These are phyloP conservation scores for Fusarium newnesense DNA, from an alignment of 2,329 filamentous ascomycete genomes.

Conservation along the genomic window DNA sequence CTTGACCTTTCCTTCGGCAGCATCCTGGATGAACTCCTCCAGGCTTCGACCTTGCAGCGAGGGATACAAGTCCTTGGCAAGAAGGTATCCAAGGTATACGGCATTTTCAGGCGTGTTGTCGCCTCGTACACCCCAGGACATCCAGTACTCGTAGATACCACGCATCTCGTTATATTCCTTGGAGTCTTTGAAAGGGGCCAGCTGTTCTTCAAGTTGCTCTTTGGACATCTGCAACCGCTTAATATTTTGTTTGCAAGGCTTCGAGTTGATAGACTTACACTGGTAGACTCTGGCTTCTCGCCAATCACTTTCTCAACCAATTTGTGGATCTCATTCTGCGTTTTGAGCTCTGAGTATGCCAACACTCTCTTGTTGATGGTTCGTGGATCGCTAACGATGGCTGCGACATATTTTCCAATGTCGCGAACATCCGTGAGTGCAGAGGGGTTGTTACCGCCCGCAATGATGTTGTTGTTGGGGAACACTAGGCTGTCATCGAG, in stretches of 20 bases:
- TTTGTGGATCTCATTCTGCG: conserved; percentile 2
- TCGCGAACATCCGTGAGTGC: neutral
- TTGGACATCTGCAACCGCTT: neutral
- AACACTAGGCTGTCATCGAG: neutral
- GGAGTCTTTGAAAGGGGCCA: neutral
- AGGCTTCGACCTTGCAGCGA: neutral
- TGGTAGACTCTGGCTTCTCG: conserved; percentile 7
- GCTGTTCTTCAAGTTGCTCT: neutral
- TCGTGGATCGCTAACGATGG: neutral
- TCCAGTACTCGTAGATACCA: conserved; percentile 4
- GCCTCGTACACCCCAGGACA: conserved; percentile 13
- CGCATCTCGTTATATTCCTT: neutral
- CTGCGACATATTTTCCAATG: conserved; percentile 7
- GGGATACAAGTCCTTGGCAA: conserved; percentile 12
- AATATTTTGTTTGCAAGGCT: accelerated
- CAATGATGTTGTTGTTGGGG: conserved; percentile 8
- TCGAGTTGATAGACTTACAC: neutral
- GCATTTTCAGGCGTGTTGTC: conserved; percentile 11
- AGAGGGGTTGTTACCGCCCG: neutral
- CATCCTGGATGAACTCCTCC: neutral
- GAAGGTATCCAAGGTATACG: conserved; percentile 5
- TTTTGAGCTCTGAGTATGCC: neutral
- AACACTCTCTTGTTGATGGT: conserved; percentile 12
- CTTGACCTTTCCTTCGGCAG: neutral
- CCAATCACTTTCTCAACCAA: neutral